Base-by-base conservation (phyloP, 78 protist genomes). In the Polysphondylium violaceum region DNA sequence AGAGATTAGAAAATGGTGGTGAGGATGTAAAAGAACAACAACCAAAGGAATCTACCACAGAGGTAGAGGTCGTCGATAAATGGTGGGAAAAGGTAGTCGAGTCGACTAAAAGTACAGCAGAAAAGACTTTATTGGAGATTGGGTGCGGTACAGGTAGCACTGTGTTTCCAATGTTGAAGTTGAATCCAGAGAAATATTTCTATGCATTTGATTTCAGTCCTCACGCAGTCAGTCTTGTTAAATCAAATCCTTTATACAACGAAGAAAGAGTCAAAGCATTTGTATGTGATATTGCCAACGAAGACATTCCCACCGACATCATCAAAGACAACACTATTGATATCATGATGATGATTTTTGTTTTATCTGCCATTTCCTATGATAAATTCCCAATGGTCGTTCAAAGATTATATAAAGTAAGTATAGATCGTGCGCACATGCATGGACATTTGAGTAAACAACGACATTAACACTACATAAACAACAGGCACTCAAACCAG, bases 131-230 rank as follows among this genome's bases (percentile, higher is more conserved):
- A 6, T 41, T 93, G 60, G 95, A 93, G 55, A 40, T 86, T 40
- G 95, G 95, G 12, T 93, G 95, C 64, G 95, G 95, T 47, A 85
- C 79, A 17, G 95, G 95, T 7, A 76, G 60, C 35, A 60, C 95
- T 27, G 89, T 86, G 6, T 93, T 36, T 14, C 95, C 95, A 61
- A 6, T 86, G 12, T 29, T 93, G 27, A 76, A 85, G 63, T 19
- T 67, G 11, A 69, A 86, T 56, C 95, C 95, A 1, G 86, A 76
- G 14, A 58, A 61, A 38, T 73, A 58, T 25, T 72, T 74, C 27
- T 86, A 93, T 58, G 95, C 85, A 16, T 60, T 86, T 50, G 95
- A 93, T 67, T 93, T 86, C 83, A 67, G 85, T 12, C 86, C 91
- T n/a, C 72, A 72, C 41, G 93, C 93, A 0, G 88, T 93, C n/a